Evolutionary conservation across 495 filamentous ascomycete species (phyloP).

Genomic region (Cercophora scortea): DNA sequence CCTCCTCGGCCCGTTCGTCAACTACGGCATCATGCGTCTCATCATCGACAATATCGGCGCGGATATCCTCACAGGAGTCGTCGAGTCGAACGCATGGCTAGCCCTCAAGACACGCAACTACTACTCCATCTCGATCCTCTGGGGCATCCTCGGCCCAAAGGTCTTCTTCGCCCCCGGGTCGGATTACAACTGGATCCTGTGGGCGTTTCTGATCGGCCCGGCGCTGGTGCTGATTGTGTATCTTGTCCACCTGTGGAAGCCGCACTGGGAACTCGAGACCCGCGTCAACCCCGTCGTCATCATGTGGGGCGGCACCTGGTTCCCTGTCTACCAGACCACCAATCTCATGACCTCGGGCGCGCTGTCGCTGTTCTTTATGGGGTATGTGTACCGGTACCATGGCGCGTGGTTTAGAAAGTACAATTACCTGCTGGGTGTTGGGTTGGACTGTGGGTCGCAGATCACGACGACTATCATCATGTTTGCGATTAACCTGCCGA

Average conservation of each 20-base stretch:
- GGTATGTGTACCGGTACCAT: constrained; percentile 9
- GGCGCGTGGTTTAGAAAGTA: constrained; percentile 31
- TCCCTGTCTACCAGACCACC: constrained; percentile 12
- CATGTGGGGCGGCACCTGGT: constrained; percentile 8
- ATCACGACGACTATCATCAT: constrained; percentile 7
- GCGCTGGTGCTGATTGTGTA: background rate
- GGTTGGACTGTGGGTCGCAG: constrained; percentile 45
- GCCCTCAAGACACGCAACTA: constrained; percentile 9
- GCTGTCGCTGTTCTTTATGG: constrained; percentile 13
- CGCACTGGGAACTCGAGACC: constrained; percentile 9
- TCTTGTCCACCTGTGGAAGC: constrained; percentile 4
- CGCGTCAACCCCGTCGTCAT: constrained; percentile 7
- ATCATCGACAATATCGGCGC: constrained; percentile 8
- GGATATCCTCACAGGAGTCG: background rate
- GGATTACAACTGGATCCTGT: constrained; percentile 5
- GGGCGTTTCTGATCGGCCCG: constrained; percentile 9
- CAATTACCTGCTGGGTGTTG: constrained; percentile 45
- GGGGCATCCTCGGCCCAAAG: constrained; percentile 8
- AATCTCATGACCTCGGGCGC: constrained; percentile 7
- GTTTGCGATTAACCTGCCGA: constrained; percentile 6
- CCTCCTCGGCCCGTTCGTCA: constrained; percentile 26
- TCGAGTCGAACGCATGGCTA: constrained; percentile 1
- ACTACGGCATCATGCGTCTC: constrained; percentile 26
- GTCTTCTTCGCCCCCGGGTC: background rate
- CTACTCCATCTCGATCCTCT: constrained; percentile 15